Conservation (phyloP, 2,329 filamentous ascomycete species). For the Penicillium fuscoglaucum region DNA sequence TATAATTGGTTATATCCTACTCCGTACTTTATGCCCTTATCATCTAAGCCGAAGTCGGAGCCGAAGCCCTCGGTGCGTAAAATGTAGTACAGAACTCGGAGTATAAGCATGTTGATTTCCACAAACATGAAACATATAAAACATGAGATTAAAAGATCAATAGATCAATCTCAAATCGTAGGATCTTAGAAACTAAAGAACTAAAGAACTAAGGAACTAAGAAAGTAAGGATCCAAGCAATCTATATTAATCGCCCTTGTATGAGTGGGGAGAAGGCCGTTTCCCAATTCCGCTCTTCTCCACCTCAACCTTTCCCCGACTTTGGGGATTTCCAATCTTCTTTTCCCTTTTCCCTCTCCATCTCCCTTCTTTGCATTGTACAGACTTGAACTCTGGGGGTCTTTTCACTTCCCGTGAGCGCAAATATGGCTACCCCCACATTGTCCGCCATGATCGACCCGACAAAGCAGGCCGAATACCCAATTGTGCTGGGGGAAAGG, state of each 20-base stretch:
- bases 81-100: slow-evolving; percentile 7
- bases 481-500: slow-evolving; percentile 47
- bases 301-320: slow-evolving; percentile 11
- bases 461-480: slow-evolving; percentile 48
- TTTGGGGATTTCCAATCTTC: background rate
- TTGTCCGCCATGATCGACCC: slow-evolving; percentile 43
- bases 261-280: slow-evolving; percentile 2
- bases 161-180: background rate
- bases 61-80: slow-evolving; percentile 2
- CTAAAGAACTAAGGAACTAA: background rate
- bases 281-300: slow-evolving; percentile 1
- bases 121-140: background rate
- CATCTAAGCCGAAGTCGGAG: slow-evolving; percentile 7
- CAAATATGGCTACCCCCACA: slow-evolving; percentile 36
- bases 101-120: background rate
- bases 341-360: background rate
- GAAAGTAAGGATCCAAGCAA: background rate
- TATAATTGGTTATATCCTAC: background rate
- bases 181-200: background rate
- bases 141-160: too few relatives aligned
- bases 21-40: background rate
- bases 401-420: slow-evolving; percentile 7
- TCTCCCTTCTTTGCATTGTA: background rate
- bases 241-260: background rate
- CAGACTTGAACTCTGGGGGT: background rate